Conservation (phyloP, 768 basidiomycete genomes). For the Fibroporia radiculosa region DNA sequence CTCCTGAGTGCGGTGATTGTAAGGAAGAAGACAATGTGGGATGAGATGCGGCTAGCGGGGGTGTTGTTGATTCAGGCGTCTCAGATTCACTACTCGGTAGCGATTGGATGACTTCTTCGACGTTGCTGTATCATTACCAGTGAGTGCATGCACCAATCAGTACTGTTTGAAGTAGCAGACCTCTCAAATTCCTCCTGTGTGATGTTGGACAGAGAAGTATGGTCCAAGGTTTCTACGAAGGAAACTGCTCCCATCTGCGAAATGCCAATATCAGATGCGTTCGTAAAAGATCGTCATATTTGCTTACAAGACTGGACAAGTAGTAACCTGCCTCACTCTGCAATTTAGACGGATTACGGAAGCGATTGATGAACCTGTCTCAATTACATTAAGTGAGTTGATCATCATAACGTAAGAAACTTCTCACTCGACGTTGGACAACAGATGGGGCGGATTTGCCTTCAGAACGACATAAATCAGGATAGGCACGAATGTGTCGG, state of each 20-base stretch:
- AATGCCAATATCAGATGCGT: background rate
- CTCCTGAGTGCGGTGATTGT: conserved; percentile 54
- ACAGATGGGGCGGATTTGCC: conserved; percentile 87
- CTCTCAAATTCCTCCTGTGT: conserved; percentile 88
- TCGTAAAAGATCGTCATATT: background rate
- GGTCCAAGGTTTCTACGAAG: conserved; percentile 98
- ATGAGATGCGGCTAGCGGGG: conserved; percentile 24
- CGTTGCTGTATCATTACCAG: conserved; percentile 31
- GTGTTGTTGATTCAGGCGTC: conserved; percentile 22
- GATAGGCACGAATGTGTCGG: conserved; percentile 92
- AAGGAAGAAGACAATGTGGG: conserved; percentile 12
- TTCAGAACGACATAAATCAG: conserved; percentile 90
- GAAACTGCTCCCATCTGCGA: conserved; percentile 89
- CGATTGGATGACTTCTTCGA: conserved; percentile 51
- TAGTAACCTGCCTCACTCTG: conserved; percentile 98
- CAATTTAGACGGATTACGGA: conserved; percentile 81
- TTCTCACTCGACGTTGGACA: conserved; percentile 91
- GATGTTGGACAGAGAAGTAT: conserved; percentile 89
- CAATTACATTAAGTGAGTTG: background rate
- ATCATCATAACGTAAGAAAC: background rate
- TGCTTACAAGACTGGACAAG: conserved; percentile 81
- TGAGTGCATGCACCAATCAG: background rate
- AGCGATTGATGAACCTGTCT: conserved; percentile 87
- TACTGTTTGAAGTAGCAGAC: conserved; percentile 27
- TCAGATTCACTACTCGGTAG: conserved; percentile 31